Conservation (phyloP, 1,284 basidiomycete genomes). For the Sporisorium exsertum region DNA sequence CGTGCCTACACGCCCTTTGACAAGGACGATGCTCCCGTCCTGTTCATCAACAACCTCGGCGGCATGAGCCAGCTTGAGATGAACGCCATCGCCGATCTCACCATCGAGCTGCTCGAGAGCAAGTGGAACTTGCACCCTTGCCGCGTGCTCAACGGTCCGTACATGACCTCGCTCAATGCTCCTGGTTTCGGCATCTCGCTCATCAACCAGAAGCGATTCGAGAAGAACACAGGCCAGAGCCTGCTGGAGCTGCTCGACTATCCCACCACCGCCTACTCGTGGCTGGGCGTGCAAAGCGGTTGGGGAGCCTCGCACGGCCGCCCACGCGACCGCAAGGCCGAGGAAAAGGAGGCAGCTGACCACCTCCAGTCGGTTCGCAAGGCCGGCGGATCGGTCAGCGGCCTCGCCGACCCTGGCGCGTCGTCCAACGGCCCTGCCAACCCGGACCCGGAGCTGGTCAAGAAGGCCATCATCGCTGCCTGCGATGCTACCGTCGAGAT, state of each 20-base stretch:
- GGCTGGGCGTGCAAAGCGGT: constrained; percentile 70
- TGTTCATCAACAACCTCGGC: constrained; percentile 75
- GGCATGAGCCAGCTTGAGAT: constrained; percentile 75
- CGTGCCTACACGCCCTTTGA: constrained; percentile 70
- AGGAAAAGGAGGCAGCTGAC: constrained; percentile 62
- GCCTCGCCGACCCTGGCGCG: constrained; percentile 52
- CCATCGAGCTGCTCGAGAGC: constrained; percentile 70
- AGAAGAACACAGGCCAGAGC: constrained; percentile 65
- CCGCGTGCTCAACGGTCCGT: constrained; percentile 71
- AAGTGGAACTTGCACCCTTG: constrained; percentile 69
- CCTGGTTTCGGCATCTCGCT: constrained; percentile 72
- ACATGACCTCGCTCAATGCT: constrained; percentile 73
- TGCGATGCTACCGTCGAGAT: constrained; percentile 69
- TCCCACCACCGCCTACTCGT: constrained; percentile 70
- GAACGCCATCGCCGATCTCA: constrained; percentile 72
- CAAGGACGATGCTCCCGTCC: constrained; percentile 70
- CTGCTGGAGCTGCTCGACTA: constrained; percentile 71
- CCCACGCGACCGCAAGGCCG: constrained; percentile 61
- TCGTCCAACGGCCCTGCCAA: constrained; percentile 58
- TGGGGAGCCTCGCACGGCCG: constrained; percentile 58
- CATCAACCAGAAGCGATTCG: constrained; percentile 71
- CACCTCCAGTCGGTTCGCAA: constrained; percentile 52
- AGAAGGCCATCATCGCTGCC: constrained; percentile 66
- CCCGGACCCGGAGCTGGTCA: constrained; percentile 58
- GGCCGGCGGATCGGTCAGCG: constrained; percentile 62